These are phyloP conservation scores for Syzygium jambos DNA, from an alignment of 345 rosid species.

Conservation along the genomic window DNA sequence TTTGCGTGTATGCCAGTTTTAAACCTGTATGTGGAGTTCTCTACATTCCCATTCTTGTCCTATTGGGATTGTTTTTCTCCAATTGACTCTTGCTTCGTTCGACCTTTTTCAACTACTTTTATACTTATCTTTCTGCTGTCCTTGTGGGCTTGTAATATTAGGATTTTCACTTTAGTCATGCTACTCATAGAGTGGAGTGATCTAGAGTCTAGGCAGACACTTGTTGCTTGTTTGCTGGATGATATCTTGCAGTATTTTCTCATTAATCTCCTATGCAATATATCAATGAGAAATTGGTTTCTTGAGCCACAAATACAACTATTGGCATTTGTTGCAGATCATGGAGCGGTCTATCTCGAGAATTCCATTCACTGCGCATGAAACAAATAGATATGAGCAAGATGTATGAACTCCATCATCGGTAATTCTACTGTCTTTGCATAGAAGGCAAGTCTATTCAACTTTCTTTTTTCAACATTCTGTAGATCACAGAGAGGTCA, in stretches of 20 bases:
- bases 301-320: background rate
- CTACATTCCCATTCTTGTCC: background rate
- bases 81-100: background rate
- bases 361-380: slow-evolving; percentile 67
- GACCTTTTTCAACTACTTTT: background rate
- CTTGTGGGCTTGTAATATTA: background rate
- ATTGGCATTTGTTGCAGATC: slow-evolving; percentile 36
- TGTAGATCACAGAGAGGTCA: slow-evolving; percentile 72
- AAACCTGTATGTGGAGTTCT: slow-evolving; percentile 38
- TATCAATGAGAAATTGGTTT: background rate
- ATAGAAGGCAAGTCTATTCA: background rate
- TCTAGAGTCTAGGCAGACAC: background rate
- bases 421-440: background rate
- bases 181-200: background rate
- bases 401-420: slow-evolving; percentile 37
- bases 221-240: background rate
- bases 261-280: background rate
- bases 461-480: slow-evolving; percentile 1
- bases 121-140: background rate
- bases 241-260: background rate
- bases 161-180: background rate
- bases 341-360: slow-evolving; percentile 39
- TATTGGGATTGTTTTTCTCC: background rate
- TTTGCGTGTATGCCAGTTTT: slow-evolving; percentile 54
- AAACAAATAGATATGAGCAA: slow-evolving; percentile 74